Base-by-base conservation (phyloP, 371 early-diverging fungal species). In the Mucor mucedo region DNA sequence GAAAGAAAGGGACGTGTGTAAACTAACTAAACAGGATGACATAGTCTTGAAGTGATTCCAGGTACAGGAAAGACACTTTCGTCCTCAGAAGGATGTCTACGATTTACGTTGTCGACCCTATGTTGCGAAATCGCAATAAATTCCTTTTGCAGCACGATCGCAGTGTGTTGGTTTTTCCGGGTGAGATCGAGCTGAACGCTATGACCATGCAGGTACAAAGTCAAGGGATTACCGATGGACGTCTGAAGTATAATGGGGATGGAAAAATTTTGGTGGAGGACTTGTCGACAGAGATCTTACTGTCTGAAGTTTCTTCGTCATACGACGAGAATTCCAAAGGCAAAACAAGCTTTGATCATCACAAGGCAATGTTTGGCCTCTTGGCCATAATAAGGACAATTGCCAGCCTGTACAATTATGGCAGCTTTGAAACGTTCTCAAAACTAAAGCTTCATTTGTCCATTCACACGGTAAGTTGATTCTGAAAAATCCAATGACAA, bases 281-380 rank as follows among this genome's bases (percentile, higher is more conserved):
- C 4, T 28, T 62, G 16, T 41, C 28, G 1, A 54, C 58, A 29
- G 67, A 67, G 32, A 30, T 62, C 0, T 53, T 67, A 54, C 9
- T 67, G 39, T 62, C 54, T 57, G 67, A 62, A 54, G 67, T 67
- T 40, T 58, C 67, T 42, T 61, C 62, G 30, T 54, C 54, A 48
- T 67, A 39, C 58, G 50, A 32, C 30, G 49, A 67, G 40, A 62
- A 55, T 29, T 9, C 45, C 55, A 57, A 67, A 47, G 59, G 7
- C 8, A 61, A 53, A 48, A 58, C 58, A 40, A 40, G 9, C 30
- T 67, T 62, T 62, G 68, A 55, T n/a, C 59, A 68, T 58, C 54
- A 68, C 41, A 68, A 68, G 41, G 68, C 68, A 2, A 62, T 62
- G 58, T 58, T 62, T 49, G 63, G 61, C 30, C 44, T 61, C 6